These are phyloP conservation scores for Fusarium pseudocircinatum DNA, from an alignment of 2,329 filamentous ascomycete species.

Conservation along the genomic window DNA sequence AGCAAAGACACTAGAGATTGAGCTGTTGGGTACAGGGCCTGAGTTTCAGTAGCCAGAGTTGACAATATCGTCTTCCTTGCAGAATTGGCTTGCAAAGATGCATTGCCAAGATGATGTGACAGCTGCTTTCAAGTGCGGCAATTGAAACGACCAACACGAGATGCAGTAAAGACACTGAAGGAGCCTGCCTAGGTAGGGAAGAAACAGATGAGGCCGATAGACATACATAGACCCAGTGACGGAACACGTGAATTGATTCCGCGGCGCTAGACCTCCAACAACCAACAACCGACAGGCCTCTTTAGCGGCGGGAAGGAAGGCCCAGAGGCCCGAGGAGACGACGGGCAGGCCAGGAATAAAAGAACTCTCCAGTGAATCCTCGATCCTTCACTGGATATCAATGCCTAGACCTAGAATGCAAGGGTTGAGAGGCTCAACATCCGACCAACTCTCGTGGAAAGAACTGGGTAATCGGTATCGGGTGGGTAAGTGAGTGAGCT, in stretches of 20 bases:
- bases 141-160: slow-evolving; percentile 5
- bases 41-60: background rate
- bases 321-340: slow-evolving; percentile 24
- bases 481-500: background rate
- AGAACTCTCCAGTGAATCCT: background rate
- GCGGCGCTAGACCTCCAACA: slow-evolving; percentile 30
- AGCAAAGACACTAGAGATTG: background rate
- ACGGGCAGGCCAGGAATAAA: slow-evolving; percentile 2
- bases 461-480: background rate
- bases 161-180: background rate
- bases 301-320: slow-evolving; percentile 36
- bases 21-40: background rate
- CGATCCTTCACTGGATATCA: background rate
- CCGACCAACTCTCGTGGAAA: slow-evolving; percentile 8
- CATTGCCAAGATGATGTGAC: background rate
- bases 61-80: slow-evolving; percentile 7
- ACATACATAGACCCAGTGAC: background rate
- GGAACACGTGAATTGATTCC: slow-evolving; percentile 28
- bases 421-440: slow-evolving; percentile 28
- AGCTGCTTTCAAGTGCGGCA: slow-evolving; percentile 1
- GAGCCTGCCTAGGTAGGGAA: background rate
- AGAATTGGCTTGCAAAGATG: background rate
- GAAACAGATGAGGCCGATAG: slow-evolving; percentile 17
- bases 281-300: slow-evolving; percentile 28
- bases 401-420: slow-evolving; percentile 1